Evolutionary conservation across 2,329 filamentous ascomycete species (phyloP).

Genomic region (Pseudodiploospora longispora): DNA sequence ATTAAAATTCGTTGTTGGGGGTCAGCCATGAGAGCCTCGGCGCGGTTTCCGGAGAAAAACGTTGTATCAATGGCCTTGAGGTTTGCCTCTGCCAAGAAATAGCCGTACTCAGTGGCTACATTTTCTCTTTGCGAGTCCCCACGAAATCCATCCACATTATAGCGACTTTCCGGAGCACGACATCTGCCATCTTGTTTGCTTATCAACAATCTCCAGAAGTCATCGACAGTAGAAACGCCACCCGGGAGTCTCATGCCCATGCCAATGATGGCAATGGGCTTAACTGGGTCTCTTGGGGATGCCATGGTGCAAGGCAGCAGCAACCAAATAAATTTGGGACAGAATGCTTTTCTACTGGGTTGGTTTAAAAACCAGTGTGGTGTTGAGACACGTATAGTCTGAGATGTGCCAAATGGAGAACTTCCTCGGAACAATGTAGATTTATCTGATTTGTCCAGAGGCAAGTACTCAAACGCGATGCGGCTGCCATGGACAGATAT

Average conservation of each 20-base stretch:
- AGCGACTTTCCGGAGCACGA: neutral
- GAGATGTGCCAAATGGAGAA: too few relatives aligned
- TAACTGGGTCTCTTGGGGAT: neutral
- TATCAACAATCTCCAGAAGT: slow-evolving; percentile 30
- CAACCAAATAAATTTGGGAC: neutral
- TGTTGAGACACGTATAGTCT: too few relatives aligned
- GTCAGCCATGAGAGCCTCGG: neutral
- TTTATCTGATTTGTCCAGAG: too few relatives aligned
- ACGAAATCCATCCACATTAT: slow-evolving; percentile 7
- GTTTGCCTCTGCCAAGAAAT: neutral
- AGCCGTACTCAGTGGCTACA: slow-evolving; percentile 3
- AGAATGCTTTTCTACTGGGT: neutral
- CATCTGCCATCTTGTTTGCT: slow-evolving; percentile 3
- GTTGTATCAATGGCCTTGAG: neutral
- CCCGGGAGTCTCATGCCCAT: slow-evolving; percentile 33
- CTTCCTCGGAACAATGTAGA: too few relatives aligned
- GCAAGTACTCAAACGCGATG: too few relatives aligned
- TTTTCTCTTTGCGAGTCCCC: neutral
- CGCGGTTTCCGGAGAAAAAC: neutral
- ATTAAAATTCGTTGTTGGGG: slow-evolving; percentile 1
- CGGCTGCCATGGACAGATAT: too few relatives aligned
- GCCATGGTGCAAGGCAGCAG: neutral
- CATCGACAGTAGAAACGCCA: slow-evolving; percentile 23
- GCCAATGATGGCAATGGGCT: slow-evolving; percentile 28
- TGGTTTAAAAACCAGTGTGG: too few relatives aligned